phyloP scores from a whole-genome alignment of 306 rosid species.

The Castanospermum australe region DNA sequence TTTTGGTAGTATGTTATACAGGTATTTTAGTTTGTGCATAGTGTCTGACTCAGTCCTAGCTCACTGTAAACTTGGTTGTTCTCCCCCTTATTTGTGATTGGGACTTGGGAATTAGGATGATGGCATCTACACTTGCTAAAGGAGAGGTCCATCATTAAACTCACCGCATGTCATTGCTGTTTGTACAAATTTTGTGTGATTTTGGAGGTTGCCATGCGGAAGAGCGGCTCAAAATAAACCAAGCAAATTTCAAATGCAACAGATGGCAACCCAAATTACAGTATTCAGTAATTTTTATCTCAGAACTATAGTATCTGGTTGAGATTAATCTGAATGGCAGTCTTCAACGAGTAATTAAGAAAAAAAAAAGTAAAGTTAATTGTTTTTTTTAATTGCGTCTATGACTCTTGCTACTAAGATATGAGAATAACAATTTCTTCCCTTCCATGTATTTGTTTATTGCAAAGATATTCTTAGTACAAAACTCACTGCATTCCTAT shows the following conservation, averaged over 20 bases:
- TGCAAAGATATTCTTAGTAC: constrained; percentile 4
- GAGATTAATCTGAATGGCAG: background rate
- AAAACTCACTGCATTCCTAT: background rate
- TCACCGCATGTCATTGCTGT: background rate
- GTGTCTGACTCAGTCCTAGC: too few relatives aligned
- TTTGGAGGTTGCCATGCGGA: background rate
- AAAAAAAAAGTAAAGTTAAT: background rate
- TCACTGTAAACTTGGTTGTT: background rate
- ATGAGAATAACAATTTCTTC: background rate
- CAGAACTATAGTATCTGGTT: background rate
- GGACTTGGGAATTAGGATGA: background rate
- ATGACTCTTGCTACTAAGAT: background rate
- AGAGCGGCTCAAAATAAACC: background rate
- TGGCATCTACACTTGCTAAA: background rate
- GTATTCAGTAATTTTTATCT: too few relatives aligned
- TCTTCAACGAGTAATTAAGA: background rate
- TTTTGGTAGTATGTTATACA: too few relatives aligned
- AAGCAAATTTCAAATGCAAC: background rate
- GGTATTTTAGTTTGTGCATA: background rate
- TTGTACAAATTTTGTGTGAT: background rate
- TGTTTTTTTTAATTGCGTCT: background rate
- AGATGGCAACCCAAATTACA: background rate
- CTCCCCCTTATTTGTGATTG: background rate
- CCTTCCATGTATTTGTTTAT: background rate
- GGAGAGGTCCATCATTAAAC: background rate